Evolutionary conservation across 176 grass and related monocot genomes (phyloP).

Genomic region (Rhynchospora tenuis): DNA sequence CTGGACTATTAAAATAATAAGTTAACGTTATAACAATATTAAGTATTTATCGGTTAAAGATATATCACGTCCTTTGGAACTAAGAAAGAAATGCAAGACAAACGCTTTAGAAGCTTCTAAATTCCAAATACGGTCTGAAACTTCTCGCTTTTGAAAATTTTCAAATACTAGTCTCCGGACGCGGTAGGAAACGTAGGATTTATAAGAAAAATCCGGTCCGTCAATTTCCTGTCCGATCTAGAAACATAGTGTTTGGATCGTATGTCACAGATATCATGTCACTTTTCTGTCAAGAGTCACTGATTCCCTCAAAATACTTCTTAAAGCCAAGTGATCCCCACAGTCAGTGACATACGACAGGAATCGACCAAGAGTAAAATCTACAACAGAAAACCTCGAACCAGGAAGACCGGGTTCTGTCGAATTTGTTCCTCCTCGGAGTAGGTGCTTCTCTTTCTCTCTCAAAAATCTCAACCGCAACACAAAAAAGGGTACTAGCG

Average conservation of each 20-base stretch:
- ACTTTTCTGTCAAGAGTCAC: neutral
- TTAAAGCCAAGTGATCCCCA: neutral
- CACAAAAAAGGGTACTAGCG: neutral
- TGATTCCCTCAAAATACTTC: too few species aligned
- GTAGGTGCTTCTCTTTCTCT: neutral
- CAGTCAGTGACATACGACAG: neutral
- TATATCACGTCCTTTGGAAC: neutral
- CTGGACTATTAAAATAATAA: too few species aligned
- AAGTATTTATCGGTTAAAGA: too few species aligned
- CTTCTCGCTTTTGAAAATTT: neutral
- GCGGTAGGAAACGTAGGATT: too few species aligned
- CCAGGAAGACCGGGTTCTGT: slow-evolving; percentile 1
- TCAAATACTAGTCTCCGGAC: neutral
- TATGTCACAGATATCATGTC: neutral
- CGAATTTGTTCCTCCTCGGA: neutral
- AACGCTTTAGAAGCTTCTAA: slow-evolving; percentile 1
- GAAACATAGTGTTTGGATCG: neutral
- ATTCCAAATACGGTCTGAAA: neutral
- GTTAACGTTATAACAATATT: too few species aligned
- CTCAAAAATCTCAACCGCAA: neutral
- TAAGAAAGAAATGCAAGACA: neutral
- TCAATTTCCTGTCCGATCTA: neutral
- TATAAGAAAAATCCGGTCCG: too few species aligned
- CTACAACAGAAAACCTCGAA: neutral
- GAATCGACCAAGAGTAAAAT: neutral